Evolutionary conservation across 352 stramenopile genomes (phyloP), one percentile per base, ranked within the genome.

Genomic region (Plasmopara muralis): DNA sequence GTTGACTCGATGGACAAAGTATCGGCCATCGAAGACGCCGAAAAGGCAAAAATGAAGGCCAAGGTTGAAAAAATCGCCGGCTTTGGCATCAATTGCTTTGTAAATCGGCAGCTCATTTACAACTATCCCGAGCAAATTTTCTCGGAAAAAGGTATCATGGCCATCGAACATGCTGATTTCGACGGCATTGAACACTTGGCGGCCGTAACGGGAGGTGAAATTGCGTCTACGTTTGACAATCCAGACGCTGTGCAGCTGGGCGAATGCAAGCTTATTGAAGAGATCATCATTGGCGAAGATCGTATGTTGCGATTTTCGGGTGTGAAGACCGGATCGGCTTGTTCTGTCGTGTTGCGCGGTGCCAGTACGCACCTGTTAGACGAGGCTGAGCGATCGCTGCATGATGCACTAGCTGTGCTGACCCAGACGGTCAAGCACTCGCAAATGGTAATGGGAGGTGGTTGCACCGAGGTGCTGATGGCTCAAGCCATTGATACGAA

Each of bases 51-150:
- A 74, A 99, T 99, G 97, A 90, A 95, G 57, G 80, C 83, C 50
- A 99, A 99, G 75, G 95, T 93, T 48, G 83, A 99, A 48, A 98
- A 98, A 65, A 99, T 99, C 56, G 90, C 98, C 53, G 72, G 77
- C 25, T 97, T 99, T 64, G 95, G 95, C 41, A 98, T 98, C 73
- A 99, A 98, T 81, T 97, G 98, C 50, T 99, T 99, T 73, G 97
- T 99, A 60, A 99, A 99, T 74, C 83, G 96, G 43, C 97, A 99
- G 75, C 78, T 99, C 43, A 99, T 99, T 72, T 99, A 99, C 85
- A 99, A 99, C 68, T 98, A 98, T 71, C 96, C 97, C 0, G 96
- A 99, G 72, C 84, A 96, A 50, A 95, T 99, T 55, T 99, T 99
- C 66, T 96, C 97, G 13, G 90, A 98, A 42, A 90, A 94, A 50